phyloP scores from a whole-genome alignment of 2,329 filamentous ascomycete genomes.

The Penicillium sp. region DNA sequence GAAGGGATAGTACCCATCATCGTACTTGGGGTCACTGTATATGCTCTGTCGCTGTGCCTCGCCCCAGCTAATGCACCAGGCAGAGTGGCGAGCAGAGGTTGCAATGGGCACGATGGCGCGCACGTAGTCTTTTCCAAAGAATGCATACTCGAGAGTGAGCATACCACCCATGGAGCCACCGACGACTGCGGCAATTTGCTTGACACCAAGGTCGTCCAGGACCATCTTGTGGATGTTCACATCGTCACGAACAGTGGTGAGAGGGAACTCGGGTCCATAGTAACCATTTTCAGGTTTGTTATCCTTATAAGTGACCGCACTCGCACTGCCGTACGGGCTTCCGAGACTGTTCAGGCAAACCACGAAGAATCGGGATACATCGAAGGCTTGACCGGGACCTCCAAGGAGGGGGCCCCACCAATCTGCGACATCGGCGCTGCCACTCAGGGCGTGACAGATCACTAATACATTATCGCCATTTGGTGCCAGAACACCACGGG shows the following conservation, averaged over 20 bases:
- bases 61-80: conserved; percentile 60
- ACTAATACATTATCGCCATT: conserved; percentile 62
- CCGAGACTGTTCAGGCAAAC: conserved; percentile 56
- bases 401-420: conserved; percentile 58
- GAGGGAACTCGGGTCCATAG: conserved; percentile 93
- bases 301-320: conserved; percentile 72
- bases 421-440: conserved; percentile 55
- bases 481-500: conserved; percentile 57
- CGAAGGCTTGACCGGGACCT: conserved; percentile 53
- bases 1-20: conserved; percentile 91
- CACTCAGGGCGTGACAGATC: conserved; percentile 56
- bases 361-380: conserved; percentile 53
- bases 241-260: conserved; percentile 94
- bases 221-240: conserved; percentile 66
- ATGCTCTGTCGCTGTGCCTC: conserved; percentile 65
- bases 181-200: conserved; percentile 54
- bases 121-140: conserved; percentile 66
- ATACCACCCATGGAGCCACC: conserved; percentile 61
- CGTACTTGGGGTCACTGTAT: conserved; percentile 97
- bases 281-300: conserved; percentile 69
- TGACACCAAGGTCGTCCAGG: conserved; percentile 54
- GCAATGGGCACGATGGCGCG: conserved; percentile 55
- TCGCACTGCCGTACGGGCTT: conserved; percentile 56
- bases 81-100: conserved; percentile 55
- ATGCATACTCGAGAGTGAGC: conserved; percentile 60